These are phyloP conservation scores for Suhomyces pyralidae DNA, from an alignment of 805 yeast genomes.

Conservation along the genomic window DNA sequence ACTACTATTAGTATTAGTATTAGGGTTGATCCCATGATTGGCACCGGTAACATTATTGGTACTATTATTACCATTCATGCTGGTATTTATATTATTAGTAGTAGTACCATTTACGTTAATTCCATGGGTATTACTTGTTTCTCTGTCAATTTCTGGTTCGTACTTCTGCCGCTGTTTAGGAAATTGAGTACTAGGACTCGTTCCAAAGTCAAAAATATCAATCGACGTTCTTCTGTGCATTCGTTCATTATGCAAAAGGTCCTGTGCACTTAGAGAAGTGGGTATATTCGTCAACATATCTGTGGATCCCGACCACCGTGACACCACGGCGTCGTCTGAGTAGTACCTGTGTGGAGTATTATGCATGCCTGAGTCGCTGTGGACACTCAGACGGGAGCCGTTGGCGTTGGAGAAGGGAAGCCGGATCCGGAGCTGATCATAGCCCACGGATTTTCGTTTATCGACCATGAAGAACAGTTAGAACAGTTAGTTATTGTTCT, in stretches of 20 bases:
- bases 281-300: conserved; percentile 3
- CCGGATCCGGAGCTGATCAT: conserved; percentile 19
- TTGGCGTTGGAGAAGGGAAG: conserved; percentile 6
- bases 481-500: too few relatives aligned
- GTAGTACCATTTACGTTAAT: not conserved
- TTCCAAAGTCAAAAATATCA: conserved; percentile 1
- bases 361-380: conserved; percentile 4
- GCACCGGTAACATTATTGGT: not conserved
- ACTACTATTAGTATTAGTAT: not conserved
- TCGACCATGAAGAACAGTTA: not conserved
- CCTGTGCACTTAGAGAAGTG: conserved; percentile 5
- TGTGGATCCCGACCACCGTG: conserved; percentile 2
- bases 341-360: conserved; percentile 3
- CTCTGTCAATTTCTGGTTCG: not conserved
- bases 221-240: not conserved
- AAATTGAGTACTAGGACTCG: conserved; percentile 9
- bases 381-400: conserved; percentile 11
- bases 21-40: not conserved
- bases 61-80: not conserved
- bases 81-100: not conserved
- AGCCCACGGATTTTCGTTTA: conserved; percentile 17
- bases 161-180: not conserved
- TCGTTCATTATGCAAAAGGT: conserved; percentile 2
- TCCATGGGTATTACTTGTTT: not conserved
- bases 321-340: conserved; percentile 23